Evolutionary conservation across 345 rosid genomes (phyloP).

Genomic region (Ricinus communis): DNA sequence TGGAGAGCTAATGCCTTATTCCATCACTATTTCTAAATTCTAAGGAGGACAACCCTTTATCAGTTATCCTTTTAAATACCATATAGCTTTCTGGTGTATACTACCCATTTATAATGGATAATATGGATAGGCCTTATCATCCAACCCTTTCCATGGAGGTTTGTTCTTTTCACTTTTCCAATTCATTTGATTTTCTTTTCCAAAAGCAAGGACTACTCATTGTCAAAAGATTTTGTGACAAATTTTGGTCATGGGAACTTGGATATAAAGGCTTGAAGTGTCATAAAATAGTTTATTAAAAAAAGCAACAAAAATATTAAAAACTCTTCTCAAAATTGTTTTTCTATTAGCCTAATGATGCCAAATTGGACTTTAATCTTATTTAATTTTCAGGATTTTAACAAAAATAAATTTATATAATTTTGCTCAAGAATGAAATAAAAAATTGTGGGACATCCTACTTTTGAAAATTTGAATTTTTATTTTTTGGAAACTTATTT

Average conservation of each 20-base stretch:
- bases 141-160: not conserved
- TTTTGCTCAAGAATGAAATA: too few relatives aligned
- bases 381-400: too few relatives aligned
- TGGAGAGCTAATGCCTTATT: not conserved
- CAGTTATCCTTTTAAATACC: constrained; percentile 10
- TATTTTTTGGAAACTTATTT: too few relatives aligned
- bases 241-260: not conserved
- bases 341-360: too few relatives aligned
- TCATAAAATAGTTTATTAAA: too few relatives aligned
- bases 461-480: too few relatives aligned
- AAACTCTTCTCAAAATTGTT: too few relatives aligned
- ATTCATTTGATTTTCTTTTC: not conserved
- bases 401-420: too few relatives aligned
- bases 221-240: not conserved
- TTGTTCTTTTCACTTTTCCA: not conserved
- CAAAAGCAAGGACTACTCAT: not conserved
- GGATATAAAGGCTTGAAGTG: too few relatives aligned
- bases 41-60: not conserved
- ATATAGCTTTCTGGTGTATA: not conserved
- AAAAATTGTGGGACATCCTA: too few relatives aligned
- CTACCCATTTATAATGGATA: constrained; percentile 1
- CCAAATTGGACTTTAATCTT: too few relatives aligned
- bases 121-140: constrained; percentile 3
- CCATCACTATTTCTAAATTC: not conserved
- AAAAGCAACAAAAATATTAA: too few relatives aligned